Percentiles rank a stretch among this genome's conserved stretches.
Conservation (phyloP, 495 filamentous ascomycete genomes). For the Xylaria flabelliformis region DNA sequence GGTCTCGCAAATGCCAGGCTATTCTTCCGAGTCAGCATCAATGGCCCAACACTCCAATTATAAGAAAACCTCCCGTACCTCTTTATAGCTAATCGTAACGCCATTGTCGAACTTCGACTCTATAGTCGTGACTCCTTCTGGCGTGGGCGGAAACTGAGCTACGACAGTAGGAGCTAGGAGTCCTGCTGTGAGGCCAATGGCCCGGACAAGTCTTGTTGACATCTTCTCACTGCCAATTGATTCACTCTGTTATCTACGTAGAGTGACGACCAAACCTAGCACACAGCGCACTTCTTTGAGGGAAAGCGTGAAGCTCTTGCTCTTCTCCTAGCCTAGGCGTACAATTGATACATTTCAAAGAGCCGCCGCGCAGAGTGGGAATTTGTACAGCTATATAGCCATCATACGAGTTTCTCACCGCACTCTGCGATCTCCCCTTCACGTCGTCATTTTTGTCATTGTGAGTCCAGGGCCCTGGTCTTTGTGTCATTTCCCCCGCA, state of each 20-base stretch:
- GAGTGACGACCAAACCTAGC: not conserved
- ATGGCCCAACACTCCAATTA: not conserved
- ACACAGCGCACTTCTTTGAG: not conserved
- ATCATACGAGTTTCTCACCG: conserved; percentile 2
- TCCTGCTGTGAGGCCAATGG: conserved; percentile 22
- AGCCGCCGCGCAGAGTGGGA: not conserved
- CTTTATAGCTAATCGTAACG: conserved; percentile 68
- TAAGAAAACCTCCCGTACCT: conserved; percentile 48
- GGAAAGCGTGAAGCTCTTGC: conserved; percentile 10
- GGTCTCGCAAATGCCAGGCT: conserved; percentile 45
- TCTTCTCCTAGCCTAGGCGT: not conserved
- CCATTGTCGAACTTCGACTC: conserved; percentile 64
- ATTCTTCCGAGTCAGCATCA: conserved; percentile 12
- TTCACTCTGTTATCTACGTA: conserved; percentile 10
- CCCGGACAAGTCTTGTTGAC: not conserved
- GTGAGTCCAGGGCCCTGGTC: conserved; percentile 15
- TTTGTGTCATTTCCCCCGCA: conserved; percentile 5
- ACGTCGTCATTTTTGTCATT: conserved; percentile 5
- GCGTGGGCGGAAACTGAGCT: conserved; percentile 63
- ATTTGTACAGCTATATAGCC: not conserved
- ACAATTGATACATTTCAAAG: not conserved
- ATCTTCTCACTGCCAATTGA: not conserved
- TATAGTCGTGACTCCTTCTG: conserved; percentile 59
- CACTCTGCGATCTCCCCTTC: conserved; percentile 15
- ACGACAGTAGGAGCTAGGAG: conserved; percentile 26